phyloP scores from a whole-genome alignment of 2,329 filamentous ascomycete species.

The Ploettnerulaceae sp. region DNA sequence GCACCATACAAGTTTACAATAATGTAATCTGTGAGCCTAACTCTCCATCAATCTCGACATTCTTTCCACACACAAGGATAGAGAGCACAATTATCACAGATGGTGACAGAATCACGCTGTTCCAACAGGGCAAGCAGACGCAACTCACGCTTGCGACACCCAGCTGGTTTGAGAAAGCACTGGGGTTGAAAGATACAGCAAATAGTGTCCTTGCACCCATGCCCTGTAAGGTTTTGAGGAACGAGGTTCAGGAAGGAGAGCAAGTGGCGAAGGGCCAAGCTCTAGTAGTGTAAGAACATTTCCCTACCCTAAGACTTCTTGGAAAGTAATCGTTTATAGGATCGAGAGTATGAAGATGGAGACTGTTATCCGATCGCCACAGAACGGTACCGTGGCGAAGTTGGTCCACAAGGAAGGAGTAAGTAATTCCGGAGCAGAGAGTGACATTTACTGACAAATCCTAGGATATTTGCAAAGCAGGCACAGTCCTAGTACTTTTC shows the following conservation, averaged over 20 bases:
- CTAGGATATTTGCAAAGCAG: conserved; percentile 73
- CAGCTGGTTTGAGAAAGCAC: conserved; percentile 79
- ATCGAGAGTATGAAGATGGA: conserved; percentile 93
- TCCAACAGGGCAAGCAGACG: conserved; percentile 62
- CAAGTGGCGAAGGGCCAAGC: conserved; percentile 79
- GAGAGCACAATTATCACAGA: conserved; percentile 70
- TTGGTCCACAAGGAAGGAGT: conserved; percentile 71
- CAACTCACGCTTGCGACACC: conserved; percentile 57
- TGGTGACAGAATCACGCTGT: conserved; percentile 63
- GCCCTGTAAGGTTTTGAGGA: conserved; percentile 93
- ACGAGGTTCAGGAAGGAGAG: conserved; percentile 80
- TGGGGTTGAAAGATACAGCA: conserved; percentile 73
- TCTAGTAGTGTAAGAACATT: conserved; percentile 65
- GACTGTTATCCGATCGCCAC: conserved; percentile 73
- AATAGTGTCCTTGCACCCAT: conserved; percentile 90
- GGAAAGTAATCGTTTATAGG: conserved; percentile 34
- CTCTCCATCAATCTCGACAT: conserved; percentile 55
- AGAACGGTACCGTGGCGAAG: conserved; percentile 65
- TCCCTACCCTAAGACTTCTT: conserved; percentile 31
- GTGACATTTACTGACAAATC: conserved; percentile 15
- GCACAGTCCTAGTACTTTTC: conserved; percentile 69
- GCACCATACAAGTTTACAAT: conserved; percentile 36
- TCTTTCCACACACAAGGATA: conserved; percentile 77
- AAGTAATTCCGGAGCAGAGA: conserved; percentile 36
- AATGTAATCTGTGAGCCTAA: conserved; percentile 44